These are phyloP conservation scores for Sisymbrium irio DNA, from an alignment of 345 rosid genomes.

Conservation along the genomic window DNA sequence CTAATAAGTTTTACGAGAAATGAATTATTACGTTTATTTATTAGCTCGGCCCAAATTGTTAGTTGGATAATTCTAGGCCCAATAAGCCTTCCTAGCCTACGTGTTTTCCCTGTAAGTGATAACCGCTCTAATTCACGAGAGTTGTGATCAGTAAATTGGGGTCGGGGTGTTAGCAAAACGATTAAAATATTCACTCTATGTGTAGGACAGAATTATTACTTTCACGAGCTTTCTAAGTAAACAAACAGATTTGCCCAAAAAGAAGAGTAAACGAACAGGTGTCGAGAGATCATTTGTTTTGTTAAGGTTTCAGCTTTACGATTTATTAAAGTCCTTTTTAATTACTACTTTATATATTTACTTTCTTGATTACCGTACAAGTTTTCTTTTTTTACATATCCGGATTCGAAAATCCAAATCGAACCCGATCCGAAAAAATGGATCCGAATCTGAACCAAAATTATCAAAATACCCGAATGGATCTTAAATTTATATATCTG, in stretches of 20 bases:
- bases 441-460: no score
- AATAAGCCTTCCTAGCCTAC: no score
- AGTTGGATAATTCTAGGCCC: background rate
- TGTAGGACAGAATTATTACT: background rate
- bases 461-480: no score
- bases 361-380: background rate
- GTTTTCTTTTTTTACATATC: background rate
- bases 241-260: no score
- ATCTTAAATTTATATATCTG: no score
- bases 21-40: background rate
- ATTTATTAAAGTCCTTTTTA: background rate
- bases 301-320: background rate
- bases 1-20: background rate
- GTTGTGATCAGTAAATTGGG: background rate
- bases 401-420: no score
- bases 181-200: background rate
- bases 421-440: no score
- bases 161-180: background rate
- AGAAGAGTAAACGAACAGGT: background rate
- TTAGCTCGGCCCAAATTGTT: background rate
- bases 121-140: background rate
- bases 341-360: no score
- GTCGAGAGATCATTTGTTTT: background rate
- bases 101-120: no score
- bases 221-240: background rate